Base-by-base conservation (phyloP, 192 early-diverging fungal genomes). In the Coemansia pectinata region DNA sequence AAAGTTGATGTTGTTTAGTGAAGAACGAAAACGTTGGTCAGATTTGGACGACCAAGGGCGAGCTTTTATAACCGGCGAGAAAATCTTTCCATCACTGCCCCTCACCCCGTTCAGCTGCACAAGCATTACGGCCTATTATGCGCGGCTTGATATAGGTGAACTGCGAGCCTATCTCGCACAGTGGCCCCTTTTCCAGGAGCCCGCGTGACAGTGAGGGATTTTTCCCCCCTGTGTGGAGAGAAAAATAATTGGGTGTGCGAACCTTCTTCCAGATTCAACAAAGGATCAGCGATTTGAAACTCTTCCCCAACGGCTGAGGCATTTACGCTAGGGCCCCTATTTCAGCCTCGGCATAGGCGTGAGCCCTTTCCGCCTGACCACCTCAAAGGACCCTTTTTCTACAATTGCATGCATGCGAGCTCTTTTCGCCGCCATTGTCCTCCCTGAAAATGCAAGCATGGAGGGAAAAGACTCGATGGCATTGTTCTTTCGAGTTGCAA, bases 271-370 rank as follows among this genome's bases (percentile, higher is more conserved):
- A 48, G 19, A 48, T 42, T 42, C 41, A 12, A 42, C 12, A 42
- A 42, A 42, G 11, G 41, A 42, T 42, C 41, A 42, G 41, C 41
- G 12, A 42, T 48, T 48, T 8, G n/a, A 48, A 48, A 48, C 47
- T 19, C 47, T 48, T 48, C 47, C 41, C 47, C 47, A 48, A 48
- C 47, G n/a, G n/a, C 47, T 48, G 47, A 48, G 47, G 47, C 47
- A 48, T 48, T 48, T 48, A 23, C 6, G 47, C 47, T 21, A 48
- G 47, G 19, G 47, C 47, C 47, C 47, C 47, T 42, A 21, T 48
- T 48, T 19, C 47, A 48, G n/a, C 47, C 19, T 48, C 3, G 47
- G n/a, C 45, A 19, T 19, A 47, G 1, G 45, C 47, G 21, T 19
- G 19, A 48, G 47, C 34, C 34, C 34, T 36, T 36, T 36, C 34